Conservation (phyloP, 495 filamentous ascomycete species). For the Niebla homalea region DNA sequence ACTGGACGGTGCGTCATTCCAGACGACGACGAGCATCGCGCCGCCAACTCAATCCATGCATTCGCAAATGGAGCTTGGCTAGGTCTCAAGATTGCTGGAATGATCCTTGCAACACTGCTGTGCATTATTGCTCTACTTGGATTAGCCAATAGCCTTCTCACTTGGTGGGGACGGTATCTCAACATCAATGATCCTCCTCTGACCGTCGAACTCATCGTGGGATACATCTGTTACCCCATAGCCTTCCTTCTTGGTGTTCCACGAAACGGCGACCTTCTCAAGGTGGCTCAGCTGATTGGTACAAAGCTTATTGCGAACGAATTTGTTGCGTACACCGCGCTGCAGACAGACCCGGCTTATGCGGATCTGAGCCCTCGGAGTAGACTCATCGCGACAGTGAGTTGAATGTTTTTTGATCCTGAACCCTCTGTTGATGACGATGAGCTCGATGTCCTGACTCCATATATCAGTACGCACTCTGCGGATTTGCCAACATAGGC, state of each 20-base stretch:
- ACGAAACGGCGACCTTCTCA: constrained; percentile 44
- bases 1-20: constrained; percentile 68
- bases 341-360: constrained; percentile 37
- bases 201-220: constrained; percentile 63
- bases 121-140: constrained; percentile 75
- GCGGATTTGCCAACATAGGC: constrained; percentile 66
- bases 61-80: constrained; percentile 82
- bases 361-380: constrained; percentile 43
- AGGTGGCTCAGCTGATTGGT: constrained; percentile 68
- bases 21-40: constrained; percentile 51
- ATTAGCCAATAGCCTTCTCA: constrained; percentile 63
- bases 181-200: constrained; percentile 55
- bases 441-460: too few species aligned
- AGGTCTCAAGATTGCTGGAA: constrained; percentile 76
- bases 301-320: constrained; percentile 71
- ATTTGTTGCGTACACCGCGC: constrained; percentile 44
- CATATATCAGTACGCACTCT: constrained; percentile 13
- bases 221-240: constrained; percentile 73
- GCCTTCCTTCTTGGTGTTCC: constrained; percentile 80
- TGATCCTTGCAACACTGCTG: constrained; percentile 65
- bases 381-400: constrained; percentile 13
- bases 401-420: background rate
- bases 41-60: constrained; percentile 72
- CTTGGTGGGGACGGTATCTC: constrained; percentile 81
- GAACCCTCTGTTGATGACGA: too few species aligned